Evolutionary conservation across 169 alveolate genomes (phyloP).

Genomic region (Amoebophrya sp.): DNA sequence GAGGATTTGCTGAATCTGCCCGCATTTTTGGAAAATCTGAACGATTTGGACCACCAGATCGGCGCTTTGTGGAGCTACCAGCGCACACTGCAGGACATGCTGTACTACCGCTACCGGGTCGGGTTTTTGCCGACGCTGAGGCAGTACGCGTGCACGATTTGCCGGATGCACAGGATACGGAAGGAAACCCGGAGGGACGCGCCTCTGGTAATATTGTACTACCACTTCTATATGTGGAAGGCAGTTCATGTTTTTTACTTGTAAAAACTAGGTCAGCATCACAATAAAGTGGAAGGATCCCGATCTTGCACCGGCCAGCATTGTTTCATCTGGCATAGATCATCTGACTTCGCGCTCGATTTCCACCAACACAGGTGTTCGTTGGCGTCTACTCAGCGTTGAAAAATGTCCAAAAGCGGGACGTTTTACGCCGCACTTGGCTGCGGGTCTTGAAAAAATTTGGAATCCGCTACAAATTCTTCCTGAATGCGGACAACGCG

Average conservation of each 20-base stretch:
- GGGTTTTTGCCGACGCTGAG: neutral
- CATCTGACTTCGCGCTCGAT: no score
- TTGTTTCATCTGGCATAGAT: no score
- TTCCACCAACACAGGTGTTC: no score
- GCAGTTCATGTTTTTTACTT: no score
- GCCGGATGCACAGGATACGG: neutral
- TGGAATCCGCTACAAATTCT: neutral
- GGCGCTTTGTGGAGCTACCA: conserved; percentile 29
- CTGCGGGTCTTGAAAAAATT: neutral
- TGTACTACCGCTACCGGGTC: conserved; percentile 10
- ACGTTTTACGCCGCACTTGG: neutral
- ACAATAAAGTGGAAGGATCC: no score
- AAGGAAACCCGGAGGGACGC: neutral
- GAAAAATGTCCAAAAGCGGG: neutral
- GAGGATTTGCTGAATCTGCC: neutral
- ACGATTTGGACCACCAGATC: conserved; percentile 25
- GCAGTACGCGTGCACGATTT: neutral
- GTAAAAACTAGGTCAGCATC: no score
- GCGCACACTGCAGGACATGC: conserved; percentile 13
- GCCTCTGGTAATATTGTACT: no score
- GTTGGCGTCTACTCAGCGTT: neutral
- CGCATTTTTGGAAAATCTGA: conserved; percentile 15
- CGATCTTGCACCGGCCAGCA: no score
- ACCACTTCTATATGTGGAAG: no score
- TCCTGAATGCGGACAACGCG: neutral